Conservation (phyloP, 306 rosid species). For the Chamaecrista fasciculata region DNA sequence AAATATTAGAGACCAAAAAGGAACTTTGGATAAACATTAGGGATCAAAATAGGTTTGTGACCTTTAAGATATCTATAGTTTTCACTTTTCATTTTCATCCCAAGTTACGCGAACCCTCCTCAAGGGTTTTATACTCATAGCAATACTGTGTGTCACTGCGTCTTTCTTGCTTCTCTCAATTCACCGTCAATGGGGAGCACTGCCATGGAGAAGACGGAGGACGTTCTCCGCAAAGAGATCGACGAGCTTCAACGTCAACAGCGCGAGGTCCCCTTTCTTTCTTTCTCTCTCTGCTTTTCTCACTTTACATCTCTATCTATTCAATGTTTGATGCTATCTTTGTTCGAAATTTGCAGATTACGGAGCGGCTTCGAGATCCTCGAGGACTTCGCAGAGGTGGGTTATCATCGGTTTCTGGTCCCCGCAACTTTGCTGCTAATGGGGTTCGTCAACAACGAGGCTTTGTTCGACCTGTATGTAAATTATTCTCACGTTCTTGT, state of each 20-base stretch:
- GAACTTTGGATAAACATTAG: no score
- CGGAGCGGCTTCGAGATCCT: conserved; percentile 96
- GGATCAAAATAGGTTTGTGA: no score
- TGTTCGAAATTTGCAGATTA: conserved; percentile 46
- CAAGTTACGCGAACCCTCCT: neutral
- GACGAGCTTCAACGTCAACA: conserved; percentile 94
- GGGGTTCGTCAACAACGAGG: conserved; percentile 76
- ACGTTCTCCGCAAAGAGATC: conserved; percentile 87
- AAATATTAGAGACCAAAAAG: no score
- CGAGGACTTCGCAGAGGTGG: conserved; percentile 86
- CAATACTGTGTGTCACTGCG: neutral
- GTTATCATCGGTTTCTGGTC: conserved; percentile 45
- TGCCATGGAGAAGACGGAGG: conserved; percentile 73
- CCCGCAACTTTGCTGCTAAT: conserved; percentile 57
- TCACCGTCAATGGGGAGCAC: conserved; percentile 54
- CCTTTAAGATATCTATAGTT: no score
- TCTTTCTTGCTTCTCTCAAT: neutral
- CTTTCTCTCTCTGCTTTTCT: neutral
- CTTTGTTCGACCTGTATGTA: conserved; percentile 59
- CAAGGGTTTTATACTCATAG: conserved; percentile 2
- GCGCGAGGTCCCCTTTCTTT: conserved; percentile 60
- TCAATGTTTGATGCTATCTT: neutral
- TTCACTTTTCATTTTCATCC: no score
- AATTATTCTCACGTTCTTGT: neutral
- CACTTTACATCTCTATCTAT: neutral